Evolutionary conservation across 1,139 yeast species (phyloP), one percentile per base, ranked within the genome.

Genomic region (Wickerhamiella infanticola): DNA sequence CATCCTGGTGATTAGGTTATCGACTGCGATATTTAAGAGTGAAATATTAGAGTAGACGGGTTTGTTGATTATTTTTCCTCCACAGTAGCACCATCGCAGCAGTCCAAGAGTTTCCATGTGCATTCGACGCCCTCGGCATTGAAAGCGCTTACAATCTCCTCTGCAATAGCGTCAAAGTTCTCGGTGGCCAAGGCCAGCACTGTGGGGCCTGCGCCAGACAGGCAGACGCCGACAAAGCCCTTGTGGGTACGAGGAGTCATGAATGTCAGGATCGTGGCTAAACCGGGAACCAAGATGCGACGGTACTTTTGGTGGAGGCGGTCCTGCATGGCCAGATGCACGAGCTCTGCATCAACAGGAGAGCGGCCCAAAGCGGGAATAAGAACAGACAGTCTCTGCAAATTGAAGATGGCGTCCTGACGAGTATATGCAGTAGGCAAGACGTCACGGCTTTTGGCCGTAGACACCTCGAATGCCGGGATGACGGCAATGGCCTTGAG

Each of bases 121-220:
- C 96, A 86, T 39, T 70, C 63, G 49, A 90, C 83, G 39, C 73
- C 70, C 54, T 81, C 79, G 54, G 74, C 67, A 46, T 70, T 65
- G 63, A 90, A 88, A 47, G 85, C 73, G 43, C 67, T 66, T 48
- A 85, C 72, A 53, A 90, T 86, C 47, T 77, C 82, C 3, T 63
- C 59, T 24, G 98, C 95, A 56, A 90, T 86, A n/a, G 67, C 71
- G 8, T 86, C 95, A 58, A 77, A 90, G 58, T 83, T 81, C 18
- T 75, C 81, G 4, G 95, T 86, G 9, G 98, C 98, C 53, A 90
- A 72, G 46, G 95, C 94, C 55, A 90, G 69, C 48, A 90, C 88
- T 24, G 98, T 90, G 46, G 98, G 98, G 1, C 98, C 98, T 4
- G 98, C 98, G 45, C 98, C 98, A 23, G 95, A 82, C 47, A 90